Conservation (phyloP, 202 grass and related monocot species). For the Schoenoplectus triqueter region DNA sequence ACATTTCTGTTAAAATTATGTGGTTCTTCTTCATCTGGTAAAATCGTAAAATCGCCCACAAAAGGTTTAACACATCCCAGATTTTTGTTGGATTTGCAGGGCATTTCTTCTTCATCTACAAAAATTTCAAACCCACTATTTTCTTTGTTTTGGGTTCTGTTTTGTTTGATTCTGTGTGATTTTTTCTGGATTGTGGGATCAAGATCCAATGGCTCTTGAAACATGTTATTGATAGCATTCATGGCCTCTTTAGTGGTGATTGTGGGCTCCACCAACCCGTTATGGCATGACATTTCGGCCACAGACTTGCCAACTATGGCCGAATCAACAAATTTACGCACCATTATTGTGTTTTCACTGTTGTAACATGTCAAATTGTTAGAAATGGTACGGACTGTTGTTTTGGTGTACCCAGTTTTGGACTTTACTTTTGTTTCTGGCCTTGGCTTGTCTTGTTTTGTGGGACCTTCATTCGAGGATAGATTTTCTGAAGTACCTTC, state of each 20-base stretch:
- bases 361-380: slow-evolving; percentile 49
- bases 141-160: slow-evolving; percentile 45
- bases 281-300: slow-evolving; percentile 91
- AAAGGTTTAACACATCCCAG: slow-evolving; percentile 55
- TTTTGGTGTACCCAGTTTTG: slow-evolving; percentile 18
- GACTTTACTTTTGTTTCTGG: slow-evolving; percentile 22
- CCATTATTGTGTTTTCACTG: slow-evolving; percentile 83
- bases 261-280: slow-evolving; percentile 89
- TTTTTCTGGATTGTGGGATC: slow-evolving; percentile 66
- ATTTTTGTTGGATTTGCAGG: slow-evolving; percentile 38
- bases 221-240: slow-evolving; percentile 85
- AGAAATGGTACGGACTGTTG: background rate
- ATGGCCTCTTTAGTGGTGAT: slow-evolving; percentile 91
- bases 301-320: slow-evolving; percentile 85
- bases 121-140: slow-evolving; percentile 54
- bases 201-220: slow-evolving; percentile 76
- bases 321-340: slow-evolving; percentile 77
- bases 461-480: slow-evolving; percentile 16
- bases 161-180: slow-evolving; percentile 51
- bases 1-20: slow-evolving; percentile 31
- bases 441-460: slow-evolving; percentile 25
- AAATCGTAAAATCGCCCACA: slow-evolving; percentile 65
- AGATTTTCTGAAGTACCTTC: slow-evolving; percentile 42
- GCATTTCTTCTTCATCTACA: slow-evolving; percentile 59
- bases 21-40: slow-evolving; percentile 41